phyloP scores from a whole-genome alignment of 1,284 basidiomycete species.

The Athelia sp. region DNA sequence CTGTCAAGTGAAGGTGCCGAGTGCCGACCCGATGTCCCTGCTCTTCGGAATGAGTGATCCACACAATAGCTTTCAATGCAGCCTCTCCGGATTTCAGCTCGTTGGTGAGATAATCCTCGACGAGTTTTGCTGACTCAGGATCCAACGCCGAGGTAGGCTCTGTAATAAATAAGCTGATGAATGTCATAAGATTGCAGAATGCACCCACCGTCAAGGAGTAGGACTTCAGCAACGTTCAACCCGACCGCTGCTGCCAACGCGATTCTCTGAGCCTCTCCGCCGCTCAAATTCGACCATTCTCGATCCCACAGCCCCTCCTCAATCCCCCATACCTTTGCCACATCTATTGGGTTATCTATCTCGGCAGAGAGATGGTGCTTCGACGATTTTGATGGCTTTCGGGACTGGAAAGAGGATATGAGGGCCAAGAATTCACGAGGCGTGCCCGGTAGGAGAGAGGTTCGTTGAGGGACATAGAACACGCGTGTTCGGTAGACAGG shows the following conservation, averaged over 20 bases:
- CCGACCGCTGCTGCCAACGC: slow-evolving; percentile 71
- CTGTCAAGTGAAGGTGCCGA: slow-evolving; percentile 52
- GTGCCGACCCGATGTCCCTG: slow-evolving; percentile 74
- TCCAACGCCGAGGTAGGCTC: slow-evolving; percentile 88
- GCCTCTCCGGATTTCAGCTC: slow-evolving; percentile 44
- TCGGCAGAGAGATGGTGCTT: slow-evolving; percentile 13
- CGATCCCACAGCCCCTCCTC: slow-evolving; percentile 68
- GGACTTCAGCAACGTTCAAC: slow-evolving; percentile 68
- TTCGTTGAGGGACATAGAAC: slow-evolving; percentile 81
- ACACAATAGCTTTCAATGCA: slow-evolving; percentile 68
- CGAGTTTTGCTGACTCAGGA: slow-evolving; percentile 52
- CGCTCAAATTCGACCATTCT: slow-evolving; percentile 73
- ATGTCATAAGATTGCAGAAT: slow-evolving; percentile 19
- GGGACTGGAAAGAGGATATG: slow-evolving; percentile 54
- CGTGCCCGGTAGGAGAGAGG: slow-evolving; percentile 76
- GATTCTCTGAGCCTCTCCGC: slow-evolving; percentile 82
- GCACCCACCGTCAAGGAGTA: slow-evolving; percentile 74
- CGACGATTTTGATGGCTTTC: slow-evolving; percentile 23
- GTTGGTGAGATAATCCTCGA: slow-evolving; percentile 58
- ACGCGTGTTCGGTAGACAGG: slow-evolving; percentile 74
- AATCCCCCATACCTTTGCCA: slow-evolving; percentile 68
- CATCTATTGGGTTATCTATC: slow-evolving; percentile 41
- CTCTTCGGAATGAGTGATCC: slow-evolving; percentile 85
- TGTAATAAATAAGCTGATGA: slow-evolving; percentile 21
- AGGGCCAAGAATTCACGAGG: slow-evolving; percentile 67